Percentiles rank a stretch among this genome's conserved stretches.
Conservation (phyloP, 805 yeast genomes). For the Candida sanyiensis region DNA sequence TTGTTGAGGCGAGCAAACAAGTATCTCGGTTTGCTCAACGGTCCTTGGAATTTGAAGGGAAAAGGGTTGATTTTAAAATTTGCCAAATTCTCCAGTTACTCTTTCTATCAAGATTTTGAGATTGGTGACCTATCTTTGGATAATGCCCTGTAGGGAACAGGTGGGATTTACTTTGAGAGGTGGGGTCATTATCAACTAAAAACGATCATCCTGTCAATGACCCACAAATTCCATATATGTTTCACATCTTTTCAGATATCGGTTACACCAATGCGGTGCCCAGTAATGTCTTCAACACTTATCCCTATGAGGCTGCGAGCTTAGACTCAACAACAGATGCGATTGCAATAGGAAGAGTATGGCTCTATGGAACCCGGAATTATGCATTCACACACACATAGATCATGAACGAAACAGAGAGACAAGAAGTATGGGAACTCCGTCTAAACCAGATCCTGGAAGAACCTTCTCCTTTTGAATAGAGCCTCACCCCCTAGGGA, state of each 20-base stretch:
- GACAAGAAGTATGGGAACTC: slow-evolving; percentile 64
- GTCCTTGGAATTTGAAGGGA: slow-evolving; percentile 56
- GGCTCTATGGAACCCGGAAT: slow-evolving; percentile 68
- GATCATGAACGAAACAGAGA: slow-evolving; percentile 46
- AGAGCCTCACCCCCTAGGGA: neutral
- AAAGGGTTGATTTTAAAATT: slow-evolving; percentile 64
- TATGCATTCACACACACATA: slow-evolving; percentile 63
- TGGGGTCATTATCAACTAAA: slow-evolving; percentile 63
- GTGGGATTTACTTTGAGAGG: slow-evolving; percentile 85
- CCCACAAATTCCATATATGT: slow-evolving; percentile 58
- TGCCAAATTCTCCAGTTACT: slow-evolving; percentile 66
- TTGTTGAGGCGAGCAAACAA: slow-evolving; percentile 27
- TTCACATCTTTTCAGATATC: slow-evolving; percentile 81
- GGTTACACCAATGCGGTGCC: slow-evolving; percentile 77
- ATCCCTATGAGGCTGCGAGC: slow-evolving; percentile 63
- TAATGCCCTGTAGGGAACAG: too few species aligned
- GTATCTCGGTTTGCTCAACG: too few species aligned
- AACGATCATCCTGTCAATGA: slow-evolving; percentile 64
- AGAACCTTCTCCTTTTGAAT: neutral
- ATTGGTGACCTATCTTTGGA: slow-evolving; percentile 71
- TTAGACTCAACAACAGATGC: slow-evolving; percentile 57
- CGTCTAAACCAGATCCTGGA: neutral
- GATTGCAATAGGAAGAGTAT: slow-evolving; percentile 65
- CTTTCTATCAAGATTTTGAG: slow-evolving; percentile 87
- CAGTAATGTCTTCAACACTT: slow-evolving; percentile 68